These are phyloP conservation scores for Casaregolazyma lundiana DNA, from an alignment of 1,139 yeast species.

Conservation along the genomic window DNA sequence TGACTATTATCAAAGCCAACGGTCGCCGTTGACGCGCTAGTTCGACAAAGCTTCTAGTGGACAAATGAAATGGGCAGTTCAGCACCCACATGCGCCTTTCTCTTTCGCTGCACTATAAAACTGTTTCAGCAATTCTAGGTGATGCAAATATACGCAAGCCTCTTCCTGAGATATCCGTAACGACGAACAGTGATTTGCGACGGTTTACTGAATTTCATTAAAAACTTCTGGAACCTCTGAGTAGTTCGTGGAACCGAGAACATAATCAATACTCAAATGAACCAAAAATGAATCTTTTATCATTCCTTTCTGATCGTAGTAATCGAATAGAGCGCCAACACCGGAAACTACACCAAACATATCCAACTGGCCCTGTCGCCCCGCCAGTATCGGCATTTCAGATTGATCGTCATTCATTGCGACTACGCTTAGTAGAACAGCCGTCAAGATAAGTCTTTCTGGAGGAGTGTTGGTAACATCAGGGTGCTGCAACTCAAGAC, in stretches of 20 bases:
- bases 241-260: no score
- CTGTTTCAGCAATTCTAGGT: neutral
- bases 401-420: neutral
- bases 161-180: neutral
- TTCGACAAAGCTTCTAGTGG: neutral
- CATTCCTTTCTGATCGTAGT: neutral
- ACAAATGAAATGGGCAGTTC: neutral
- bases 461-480: neutral
- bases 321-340: conserved; percentile 1
- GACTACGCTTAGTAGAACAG: conserved; percentile 2
- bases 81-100: neutral
- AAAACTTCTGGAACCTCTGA: neutral
- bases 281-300: neutral
- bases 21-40: conserved; percentile 1
- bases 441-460: conserved; percentile 2
- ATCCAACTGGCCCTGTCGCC: conserved; percentile 1
- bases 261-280: neutral
- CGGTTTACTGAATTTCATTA: neutral
- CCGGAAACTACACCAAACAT: conserved; percentile 4
- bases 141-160: neutral
- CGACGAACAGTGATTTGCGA: neutral
- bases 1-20: conserved; percentile 2
- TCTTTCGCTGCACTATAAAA: conserved; percentile 1
- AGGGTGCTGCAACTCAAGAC: conserved; percentile 2
- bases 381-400: neutral